phyloP scores from a whole-genome alignment of 352 stramenopile genomes.

The Phytophthora pisi region DNA sequence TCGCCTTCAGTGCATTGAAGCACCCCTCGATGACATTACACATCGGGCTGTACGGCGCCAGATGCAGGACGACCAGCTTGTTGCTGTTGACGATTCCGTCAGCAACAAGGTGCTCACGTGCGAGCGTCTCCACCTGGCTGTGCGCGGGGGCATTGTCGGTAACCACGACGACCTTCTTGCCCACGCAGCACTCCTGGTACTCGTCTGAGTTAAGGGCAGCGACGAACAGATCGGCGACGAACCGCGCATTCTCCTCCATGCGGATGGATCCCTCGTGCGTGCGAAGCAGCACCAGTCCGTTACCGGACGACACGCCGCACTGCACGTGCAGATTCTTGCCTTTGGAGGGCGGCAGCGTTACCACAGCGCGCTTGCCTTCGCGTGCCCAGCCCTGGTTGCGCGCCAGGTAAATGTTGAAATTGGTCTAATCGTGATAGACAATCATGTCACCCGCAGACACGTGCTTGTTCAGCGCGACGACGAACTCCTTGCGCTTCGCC shows the following conservation, averaged over 20 bases:
- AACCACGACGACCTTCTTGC: neutral
- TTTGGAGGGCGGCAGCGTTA: neutral
- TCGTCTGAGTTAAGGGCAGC: neutral
- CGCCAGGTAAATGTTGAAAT: conserved; percentile 12
- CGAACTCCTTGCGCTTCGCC: conserved; percentile 22
- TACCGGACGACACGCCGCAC: neutral
- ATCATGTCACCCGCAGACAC: conserved; percentile 25
- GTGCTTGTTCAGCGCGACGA: conserved; percentile 10
- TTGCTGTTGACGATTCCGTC: neutral
- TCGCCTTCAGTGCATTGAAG: neutral
- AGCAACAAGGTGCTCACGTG: neutral
- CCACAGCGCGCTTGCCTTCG: neutral
- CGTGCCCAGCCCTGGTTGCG: conserved; percentile 11
- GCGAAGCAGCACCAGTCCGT: neutral
- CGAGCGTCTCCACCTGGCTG: neutral
- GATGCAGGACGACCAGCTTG: neutral
- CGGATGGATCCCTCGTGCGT: neutral
- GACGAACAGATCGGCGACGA: neutral
- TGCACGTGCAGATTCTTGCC: neutral
- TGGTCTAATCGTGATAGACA: conserved; percentile 29
- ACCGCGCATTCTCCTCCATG: neutral
- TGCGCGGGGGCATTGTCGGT: neutral
- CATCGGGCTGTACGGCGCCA: neutral
- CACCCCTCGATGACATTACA: neutral
- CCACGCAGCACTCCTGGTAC: neutral